Evolutionary conservation across 225 moss, liverwort and hornwort genomes (phyloP).

Genomic region (Physcomitrium patens): DNA sequence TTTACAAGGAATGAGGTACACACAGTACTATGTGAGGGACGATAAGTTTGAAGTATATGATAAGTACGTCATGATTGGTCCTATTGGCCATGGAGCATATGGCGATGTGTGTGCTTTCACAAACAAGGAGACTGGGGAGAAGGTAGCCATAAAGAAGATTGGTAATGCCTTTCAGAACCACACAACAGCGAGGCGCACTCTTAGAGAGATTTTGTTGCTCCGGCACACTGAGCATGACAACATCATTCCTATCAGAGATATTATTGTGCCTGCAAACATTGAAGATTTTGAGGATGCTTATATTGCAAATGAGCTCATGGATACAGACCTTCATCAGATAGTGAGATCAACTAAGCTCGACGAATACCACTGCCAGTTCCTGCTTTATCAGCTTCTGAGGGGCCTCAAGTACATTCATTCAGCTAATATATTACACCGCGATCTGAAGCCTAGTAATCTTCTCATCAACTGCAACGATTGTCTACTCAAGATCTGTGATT

Average conservation of each 20-base stretch:
- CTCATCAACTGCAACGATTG: slow-evolving; percentile 73
- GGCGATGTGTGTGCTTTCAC: slow-evolving; percentile 70
- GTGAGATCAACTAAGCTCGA: slow-evolving; percentile 61
- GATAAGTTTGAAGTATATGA: slow-evolving; percentile 65
- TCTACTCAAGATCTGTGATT: slow-evolving; percentile 72
- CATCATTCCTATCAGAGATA: slow-evolving; percentile 64
- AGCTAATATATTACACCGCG: slow-evolving; percentile 71
- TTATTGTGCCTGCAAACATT: slow-evolving; percentile 50
- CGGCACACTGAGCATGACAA: slow-evolving; percentile 68
- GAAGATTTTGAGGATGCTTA: slow-evolving; percentile 67
- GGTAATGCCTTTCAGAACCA: slow-evolving; percentile 69
- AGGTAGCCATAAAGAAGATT: slow-evolving; percentile 68
- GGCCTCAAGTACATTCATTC: slow-evolving; percentile 77
- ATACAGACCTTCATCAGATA: slow-evolving; percentile 66
- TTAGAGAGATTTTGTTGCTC: slow-evolving; percentile 59
- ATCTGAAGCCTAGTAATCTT: slow-evolving; percentile 68
- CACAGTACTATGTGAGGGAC: slow-evolving; percentile 53
- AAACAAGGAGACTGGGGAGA: slow-evolving; percentile 62
- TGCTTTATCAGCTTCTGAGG: slow-evolving; percentile 63
- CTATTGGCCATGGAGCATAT: slow-evolving; percentile 66
- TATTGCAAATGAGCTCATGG: slow-evolving; percentile 72
- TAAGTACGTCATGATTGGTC: slow-evolving; percentile 60
- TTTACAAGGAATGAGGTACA: slow-evolving; percentile 40
- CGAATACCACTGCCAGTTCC: slow-evolving; percentile 67
- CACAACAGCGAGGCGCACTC: slow-evolving; percentile 58